phyloP scores from a whole-genome alignment of 345 rosid species.

The Erucastrum elatum region DNA sequence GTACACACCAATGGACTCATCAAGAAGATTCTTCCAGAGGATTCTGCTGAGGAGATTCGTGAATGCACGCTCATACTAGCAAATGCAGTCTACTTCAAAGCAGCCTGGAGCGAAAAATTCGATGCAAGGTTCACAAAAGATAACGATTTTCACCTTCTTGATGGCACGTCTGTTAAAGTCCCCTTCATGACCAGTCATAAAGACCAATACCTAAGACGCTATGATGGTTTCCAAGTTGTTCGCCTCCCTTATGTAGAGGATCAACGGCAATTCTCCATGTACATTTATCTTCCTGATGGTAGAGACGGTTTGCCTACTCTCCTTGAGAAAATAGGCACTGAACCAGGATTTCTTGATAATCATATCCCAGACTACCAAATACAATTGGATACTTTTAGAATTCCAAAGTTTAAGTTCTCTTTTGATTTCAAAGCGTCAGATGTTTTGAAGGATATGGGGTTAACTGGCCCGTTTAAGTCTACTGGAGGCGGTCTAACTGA shows the following conservation, averaged over 20 bases:
- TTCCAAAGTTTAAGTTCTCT: conserved; percentile 57
- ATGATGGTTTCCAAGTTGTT: background rate
- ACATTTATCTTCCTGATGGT: conserved; percentile 50
- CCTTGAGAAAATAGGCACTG: conserved; percentile 46
- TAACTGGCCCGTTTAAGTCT: conserved; percentile 49
- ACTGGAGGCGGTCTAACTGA: conserved; percentile 51
- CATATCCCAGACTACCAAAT: conserved; percentile 42
- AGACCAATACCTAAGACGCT: background rate
- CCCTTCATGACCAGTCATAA: background rate
- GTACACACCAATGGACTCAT: background rate
- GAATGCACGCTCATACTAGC: background rate
- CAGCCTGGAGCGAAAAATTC: background rate
- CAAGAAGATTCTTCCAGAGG: background rate
- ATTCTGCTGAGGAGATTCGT: background rate
- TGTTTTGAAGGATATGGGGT: conserved; percentile 48
- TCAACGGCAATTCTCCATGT: background rate
- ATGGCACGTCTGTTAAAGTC: background rate
- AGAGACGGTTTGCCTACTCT: conserved; percentile 54
- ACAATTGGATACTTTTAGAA: conserved; percentile 42
- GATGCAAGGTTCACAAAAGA: background rate
- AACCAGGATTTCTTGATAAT: conserved; percentile 49
- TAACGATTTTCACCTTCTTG: background rate
- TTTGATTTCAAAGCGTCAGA: conserved; percentile 52
- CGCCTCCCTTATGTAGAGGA: background rate
- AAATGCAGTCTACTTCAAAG: background rate